Evolutionary conservation across 768 basidiomycete genomes (phyloP), one percentile per base, ranked within the genome.

Genomic region (Jaapia argillacea): DNA sequence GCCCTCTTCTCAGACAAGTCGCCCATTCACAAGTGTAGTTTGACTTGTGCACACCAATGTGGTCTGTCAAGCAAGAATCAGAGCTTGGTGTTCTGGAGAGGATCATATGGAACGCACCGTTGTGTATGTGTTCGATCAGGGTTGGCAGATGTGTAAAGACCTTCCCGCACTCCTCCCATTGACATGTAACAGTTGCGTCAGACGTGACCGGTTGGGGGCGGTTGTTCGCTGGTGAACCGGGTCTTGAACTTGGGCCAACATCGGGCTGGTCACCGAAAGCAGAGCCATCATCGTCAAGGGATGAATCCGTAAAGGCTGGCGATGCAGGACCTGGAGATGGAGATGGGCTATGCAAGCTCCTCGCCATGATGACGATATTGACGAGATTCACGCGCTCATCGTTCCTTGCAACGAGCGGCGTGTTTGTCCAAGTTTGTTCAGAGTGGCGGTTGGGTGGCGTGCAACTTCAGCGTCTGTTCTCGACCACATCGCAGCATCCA

Each of bases 21-120:
- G 75, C 63, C 92, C 92, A 97, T 68, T 90, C 82, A 59, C 92
- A 97, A 22, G 81, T 80, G 58, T 92, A 91, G 51, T 74, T 81
- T 12, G 87, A 82, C 61, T 89, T 86, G 62, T 85, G 78, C 7
- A 79, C 76, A 35, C 84, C 85, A 57, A 92, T 84, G 58, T 91
- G 88, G 33, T 74, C 87, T 90, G 54, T 26, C 51, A 40, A 31
- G 40, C 39, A 21, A 40, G 52, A 48, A 35, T 51, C 48, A 27
- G 26, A 37, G 16, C 33, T 25, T 14, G 6, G 42, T 24, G 40
- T 28, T 21, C 24, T 26, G 18, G 45, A 31, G 16, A 40, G 36
- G 21, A 42, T 14, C 10, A 21, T 12, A 10, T 21, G 40, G 31
- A 13, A 62, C 80, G 59, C 53, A 91, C 91, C 79, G 45, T 75